These are phyloP conservation scores for Eucalyptus melliodora DNA, from an alignment of 345 rosid genomes.

Conservation along the genomic window DNA sequence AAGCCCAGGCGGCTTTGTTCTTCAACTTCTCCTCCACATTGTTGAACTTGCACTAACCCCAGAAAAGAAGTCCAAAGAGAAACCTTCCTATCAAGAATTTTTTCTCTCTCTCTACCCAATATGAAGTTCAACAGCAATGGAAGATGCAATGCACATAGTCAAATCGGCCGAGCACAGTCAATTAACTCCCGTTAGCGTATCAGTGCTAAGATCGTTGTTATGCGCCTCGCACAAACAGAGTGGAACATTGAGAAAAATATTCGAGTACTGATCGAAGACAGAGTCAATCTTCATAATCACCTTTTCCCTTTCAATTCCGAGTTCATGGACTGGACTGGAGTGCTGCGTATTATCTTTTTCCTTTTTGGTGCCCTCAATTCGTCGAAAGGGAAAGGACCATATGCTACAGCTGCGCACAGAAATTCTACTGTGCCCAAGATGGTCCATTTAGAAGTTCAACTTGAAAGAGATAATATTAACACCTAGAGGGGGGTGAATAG, in stretches of 20 bases:
- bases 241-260: slow-evolving; percentile 11
- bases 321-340: neutral
- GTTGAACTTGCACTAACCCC: too few species aligned
- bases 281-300: neutral
- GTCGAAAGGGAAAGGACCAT: neutral
- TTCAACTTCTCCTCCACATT: neutral
- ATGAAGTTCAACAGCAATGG: neutral
- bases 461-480: too few species aligned
- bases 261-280: neutral
- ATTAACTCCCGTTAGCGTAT: neutral
- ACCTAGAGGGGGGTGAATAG: too few species aligned
- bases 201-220: slow-evolving; percentile 1
- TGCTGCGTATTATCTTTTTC: neutral
- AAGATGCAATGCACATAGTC: neutral
- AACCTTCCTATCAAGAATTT: too few species aligned
- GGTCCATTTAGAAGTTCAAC: neutral
- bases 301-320: too few species aligned
- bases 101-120: neutral
- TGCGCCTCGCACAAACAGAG: slow-evolving; percentile 6
- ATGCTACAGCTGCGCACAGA: neutral
- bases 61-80: too few species aligned
- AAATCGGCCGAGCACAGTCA: neutral
- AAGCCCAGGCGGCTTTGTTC: neutral
- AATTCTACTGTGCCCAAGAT: neutral
- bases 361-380: neutral